Evolutionary conservation across 305 asterid species (phyloP).

Genomic region (Ilex paraguariensis): DNA sequence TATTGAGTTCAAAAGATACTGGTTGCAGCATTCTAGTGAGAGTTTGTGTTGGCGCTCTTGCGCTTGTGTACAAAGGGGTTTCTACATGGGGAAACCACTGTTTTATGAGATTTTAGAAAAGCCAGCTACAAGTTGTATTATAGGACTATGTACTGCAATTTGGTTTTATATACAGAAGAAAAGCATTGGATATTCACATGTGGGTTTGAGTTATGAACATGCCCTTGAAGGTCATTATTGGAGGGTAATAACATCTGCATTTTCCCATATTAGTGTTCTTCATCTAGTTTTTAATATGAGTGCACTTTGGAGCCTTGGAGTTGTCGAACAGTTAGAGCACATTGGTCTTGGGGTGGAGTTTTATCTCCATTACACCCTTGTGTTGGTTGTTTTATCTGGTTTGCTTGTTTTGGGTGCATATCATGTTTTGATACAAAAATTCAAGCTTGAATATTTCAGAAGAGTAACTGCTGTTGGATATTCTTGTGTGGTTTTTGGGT

Average conservation of each 20-base stretch:
- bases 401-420: slow-evolving; percentile 75
- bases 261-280: slow-evolving; percentile 84
- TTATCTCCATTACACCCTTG: slow-evolving; percentile 73
- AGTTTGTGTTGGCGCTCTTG: background rate
- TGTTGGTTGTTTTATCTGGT: slow-evolving; percentile 77
- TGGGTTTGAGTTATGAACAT: slow-evolving; percentile 85
- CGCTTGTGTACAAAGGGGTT: background rate
- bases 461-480: slow-evolving; percentile 97
- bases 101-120: slow-evolving; percentile 77
- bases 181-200: slow-evolving; percentile 79
- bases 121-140: slow-evolving; percentile 85
- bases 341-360: slow-evolving; percentile 75
- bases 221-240: slow-evolving; percentile 82
- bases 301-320: slow-evolving; percentile 95
- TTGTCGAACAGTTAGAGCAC: slow-evolving; percentile 56
- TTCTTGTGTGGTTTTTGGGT: slow-evolving; percentile 96
- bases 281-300: slow-evolving; percentile 95
- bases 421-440: slow-evolving; percentile 68
- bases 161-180: slow-evolving; percentile 89
- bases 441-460: slow-evolving; percentile 73
- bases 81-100: slow-evolving; percentile 84
- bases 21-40: background rate
- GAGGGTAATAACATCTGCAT: slow-evolving; percentile 87
- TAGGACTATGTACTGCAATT: slow-evolving; percentile 66
- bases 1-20: slow-evolving; percentile 2